These are phyloP conservation scores for Tetrapisispora fleetii DNA, from an alignment of 805 yeast species.

Conservation along the genomic window DNA sequence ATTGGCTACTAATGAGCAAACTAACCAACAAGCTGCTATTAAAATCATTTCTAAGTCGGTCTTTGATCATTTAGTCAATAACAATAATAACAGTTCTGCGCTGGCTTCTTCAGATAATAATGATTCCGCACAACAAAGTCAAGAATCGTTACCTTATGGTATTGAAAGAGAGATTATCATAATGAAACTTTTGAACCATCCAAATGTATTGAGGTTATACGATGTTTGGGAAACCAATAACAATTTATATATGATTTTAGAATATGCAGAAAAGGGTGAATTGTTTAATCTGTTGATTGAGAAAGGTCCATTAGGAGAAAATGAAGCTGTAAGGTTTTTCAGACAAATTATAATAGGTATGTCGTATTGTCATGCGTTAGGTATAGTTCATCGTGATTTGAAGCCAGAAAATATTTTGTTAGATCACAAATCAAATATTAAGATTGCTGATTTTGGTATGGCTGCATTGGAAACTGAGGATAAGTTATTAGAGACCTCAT, in stretches of 20 bases:
- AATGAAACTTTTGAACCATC: slow-evolving; percentile 72
- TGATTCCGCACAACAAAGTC: slow-evolving; percentile 7
- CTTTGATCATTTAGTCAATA: slow-evolving; percentile 32
- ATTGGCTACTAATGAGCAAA: slow-evolving; percentile 74
- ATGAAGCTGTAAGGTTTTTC: slow-evolving; percentile 84
- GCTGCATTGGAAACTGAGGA: slow-evolving; percentile 87
- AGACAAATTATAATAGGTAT: slow-evolving; percentile 78
- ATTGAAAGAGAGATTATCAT: slow-evolving; percentile 78
- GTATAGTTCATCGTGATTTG: slow-evolving; percentile 80
- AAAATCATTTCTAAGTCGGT: slow-evolving; percentile 87
- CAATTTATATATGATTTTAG: slow-evolving; percentile 76
- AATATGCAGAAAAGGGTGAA: slow-evolving; percentile 97
- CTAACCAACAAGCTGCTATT: slow-evolving; percentile 90
- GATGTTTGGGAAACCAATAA: slow-evolving; percentile 86
- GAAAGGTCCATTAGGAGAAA: slow-evolving; percentile 78
- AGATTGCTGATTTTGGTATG: slow-evolving; percentile 98
- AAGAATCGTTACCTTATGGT: slow-evolving; percentile 65
- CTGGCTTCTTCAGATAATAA: slow-evolving; percentile 30
- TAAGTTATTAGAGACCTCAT: slow-evolving; percentile 79
- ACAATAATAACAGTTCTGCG: slow-evolving; percentile 21
- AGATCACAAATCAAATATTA: slow-evolving; percentile 79
- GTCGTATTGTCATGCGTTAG: slow-evolving; percentile 73
- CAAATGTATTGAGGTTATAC: slow-evolving; percentile 66
- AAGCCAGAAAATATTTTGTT: slow-evolving; percentile 73
- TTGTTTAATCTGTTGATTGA: slow-evolving; percentile 84